Percentiles rank a stretch among this genome's conserved stretches.
Evolutionary conservation across 805 yeast genomes (phyloP).

Genomic region (Crinitomyces ghanaensis): DNA sequence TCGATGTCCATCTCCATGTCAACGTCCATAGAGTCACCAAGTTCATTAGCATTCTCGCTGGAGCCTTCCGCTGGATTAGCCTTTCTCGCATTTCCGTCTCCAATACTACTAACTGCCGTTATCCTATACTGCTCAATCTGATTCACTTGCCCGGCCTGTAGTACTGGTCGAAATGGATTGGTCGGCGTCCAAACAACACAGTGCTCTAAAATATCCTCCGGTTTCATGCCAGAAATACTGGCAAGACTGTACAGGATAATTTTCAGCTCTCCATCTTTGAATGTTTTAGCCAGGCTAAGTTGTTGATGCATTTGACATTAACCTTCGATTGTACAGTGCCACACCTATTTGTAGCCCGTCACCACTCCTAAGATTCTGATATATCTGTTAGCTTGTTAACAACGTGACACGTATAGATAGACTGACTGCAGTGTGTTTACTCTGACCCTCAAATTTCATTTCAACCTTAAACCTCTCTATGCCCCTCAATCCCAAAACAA

Average conservation of each 20-base stretch:
- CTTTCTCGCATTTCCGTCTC: conserved; percentile 1
- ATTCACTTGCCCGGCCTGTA: conserved; percentile 24
- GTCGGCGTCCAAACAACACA: conserved; percentile 26
- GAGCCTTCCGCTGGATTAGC: conserved; percentile 5
- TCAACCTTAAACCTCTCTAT: neutral
- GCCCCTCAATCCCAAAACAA: conserved; percentile 55
- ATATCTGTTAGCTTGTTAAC: too few species aligned
- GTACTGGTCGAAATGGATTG: conserved; percentile 19
- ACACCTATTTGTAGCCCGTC: too few species aligned
- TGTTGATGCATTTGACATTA: conserved; percentile 31
- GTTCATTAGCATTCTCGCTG: conserved; percentile 6
- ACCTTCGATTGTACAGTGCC: too few species aligned
- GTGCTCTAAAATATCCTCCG: conserved; percentile 18
- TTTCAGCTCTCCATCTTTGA: conserved; percentile 22
- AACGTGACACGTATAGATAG: too few species aligned
- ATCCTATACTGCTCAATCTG: conserved; percentile 27
- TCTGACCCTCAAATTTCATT: too few species aligned
- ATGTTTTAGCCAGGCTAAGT: conserved; percentile 24
- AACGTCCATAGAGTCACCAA: too few species aligned
- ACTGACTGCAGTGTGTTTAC: too few species aligned
- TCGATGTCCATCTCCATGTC: too few species aligned
- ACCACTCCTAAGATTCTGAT: too few species aligned
- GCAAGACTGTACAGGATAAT: conserved; percentile 24
- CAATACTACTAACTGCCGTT: conserved; percentile 8
- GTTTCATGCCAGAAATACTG: conserved; percentile 29